Conservation (phyloP, 331 rosid genomes). For the Arachis monticola region DNA sequence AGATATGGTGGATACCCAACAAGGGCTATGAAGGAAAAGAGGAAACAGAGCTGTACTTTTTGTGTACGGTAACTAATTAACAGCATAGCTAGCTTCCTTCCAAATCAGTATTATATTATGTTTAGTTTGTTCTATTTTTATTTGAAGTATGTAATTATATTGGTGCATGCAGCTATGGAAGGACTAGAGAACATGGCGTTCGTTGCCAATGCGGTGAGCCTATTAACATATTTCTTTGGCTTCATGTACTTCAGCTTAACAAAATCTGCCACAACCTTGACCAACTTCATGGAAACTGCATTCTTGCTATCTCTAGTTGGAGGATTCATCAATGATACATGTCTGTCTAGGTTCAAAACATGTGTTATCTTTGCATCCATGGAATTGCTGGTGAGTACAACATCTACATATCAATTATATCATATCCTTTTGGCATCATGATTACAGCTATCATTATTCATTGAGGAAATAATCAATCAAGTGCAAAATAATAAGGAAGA, state of each 20-base stretch:
- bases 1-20: constrained; percentile 40
- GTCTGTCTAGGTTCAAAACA: constrained; percentile 74
- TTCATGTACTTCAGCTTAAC: constrained; percentile 78
- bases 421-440: neutral
- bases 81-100: neutral
- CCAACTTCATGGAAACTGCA: constrained; percentile 82
- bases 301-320: constrained; percentile 71
- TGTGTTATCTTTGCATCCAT: constrained; percentile 58
- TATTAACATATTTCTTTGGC: constrained; percentile 73
- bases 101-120: constrained; percentile 2
- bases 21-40: constrained; percentile 48
- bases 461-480: neutral
- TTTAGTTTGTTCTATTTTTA: neutral
- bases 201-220: constrained; percentile 59
- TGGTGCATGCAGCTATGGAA: constrained; percentile 60
- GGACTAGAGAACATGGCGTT: constrained; percentile 88
- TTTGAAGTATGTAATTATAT: constrained; percentile 4
- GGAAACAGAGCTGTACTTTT: constrained; percentile 72
- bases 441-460: neutral
- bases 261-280: constrained; percentile 71
- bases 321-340: constrained; percentile 74
- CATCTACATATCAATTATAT: neutral
- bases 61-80: constrained; percentile 53
- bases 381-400: constrained; percentile 58
- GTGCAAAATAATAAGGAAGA: neutral